Percentiles rank a stretch among this genome's conserved stretches.
These are phyloP conservation scores for Clavispora vitiphila DNA, from an alignment of 805 yeast genomes.

Conservation along the genomic window DNA sequence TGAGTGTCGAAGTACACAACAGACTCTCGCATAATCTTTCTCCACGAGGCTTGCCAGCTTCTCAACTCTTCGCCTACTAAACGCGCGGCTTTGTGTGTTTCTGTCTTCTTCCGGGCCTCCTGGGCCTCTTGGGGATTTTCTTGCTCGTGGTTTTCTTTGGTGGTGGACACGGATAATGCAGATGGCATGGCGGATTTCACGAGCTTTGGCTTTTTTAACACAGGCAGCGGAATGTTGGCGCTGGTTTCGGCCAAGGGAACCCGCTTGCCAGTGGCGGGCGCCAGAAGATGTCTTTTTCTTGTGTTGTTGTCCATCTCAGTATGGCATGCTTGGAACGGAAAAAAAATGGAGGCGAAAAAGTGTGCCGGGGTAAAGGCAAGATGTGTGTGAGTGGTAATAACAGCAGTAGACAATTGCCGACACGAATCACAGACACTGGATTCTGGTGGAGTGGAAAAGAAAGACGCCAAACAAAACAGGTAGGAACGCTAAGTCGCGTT, in stretches of 20 bases:
- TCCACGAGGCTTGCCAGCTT: conserved; percentile 66
- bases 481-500: neutral
- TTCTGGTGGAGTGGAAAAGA: neutral
- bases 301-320: conserved; percentile 4
- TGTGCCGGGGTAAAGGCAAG: neutral
- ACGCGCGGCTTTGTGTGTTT: conserved; percentile 17
- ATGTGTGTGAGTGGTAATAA: neutral
- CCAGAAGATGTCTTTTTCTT: conserved; percentile 2
- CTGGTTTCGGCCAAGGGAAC: conserved; percentile 38
- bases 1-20: conserved; percentile 58
- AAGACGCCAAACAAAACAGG: neutral
- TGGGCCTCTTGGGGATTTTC: conserved; percentile 1
- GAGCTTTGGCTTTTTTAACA: conserved; percentile 25
- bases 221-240: conserved; percentile 36
- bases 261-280: conserved; percentile 11
- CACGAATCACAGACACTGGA: neutral
- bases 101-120: neutral
- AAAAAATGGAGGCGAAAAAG: neutral
- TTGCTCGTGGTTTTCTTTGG: neutral
- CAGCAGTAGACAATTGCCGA: neutral
- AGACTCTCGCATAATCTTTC: conserved; percentile 52
- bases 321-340: conserved; percentile 1
- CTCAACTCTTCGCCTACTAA: conserved; percentile 43
- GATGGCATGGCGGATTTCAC: conserved; percentile 4
- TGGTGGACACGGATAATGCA: neutral